Percentiles rank a stretch among this genome's conserved stretches.
Evolutionary conservation across 2,329 filamentous ascomycete species (phyloP).

Genomic region (Penicillium palitans): DNA sequence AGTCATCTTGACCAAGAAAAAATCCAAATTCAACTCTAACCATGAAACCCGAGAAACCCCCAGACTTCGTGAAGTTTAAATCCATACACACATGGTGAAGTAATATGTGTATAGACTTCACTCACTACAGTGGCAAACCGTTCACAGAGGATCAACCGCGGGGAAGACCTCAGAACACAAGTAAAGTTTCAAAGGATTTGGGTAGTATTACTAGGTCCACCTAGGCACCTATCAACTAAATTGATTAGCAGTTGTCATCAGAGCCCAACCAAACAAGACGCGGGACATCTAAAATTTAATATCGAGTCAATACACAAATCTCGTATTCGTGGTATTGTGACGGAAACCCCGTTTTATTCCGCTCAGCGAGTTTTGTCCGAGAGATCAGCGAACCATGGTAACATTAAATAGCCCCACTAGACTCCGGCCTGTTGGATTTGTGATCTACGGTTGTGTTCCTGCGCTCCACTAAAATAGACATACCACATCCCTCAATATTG

Average conservation of each 20-base stretch:
- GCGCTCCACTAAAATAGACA: background rate
- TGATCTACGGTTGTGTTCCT: background rate
- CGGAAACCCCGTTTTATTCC: background rate
- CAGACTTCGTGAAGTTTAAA: background rate
- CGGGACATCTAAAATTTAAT: background rate
- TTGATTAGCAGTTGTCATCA: background rate
- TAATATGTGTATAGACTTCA: background rate
- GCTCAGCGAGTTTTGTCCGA: slow-evolving; percentile 27
- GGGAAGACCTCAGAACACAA: background rate
- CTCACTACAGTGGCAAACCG: slow-evolving; percentile 1
- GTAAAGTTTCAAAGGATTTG: background rate
- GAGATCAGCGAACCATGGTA: slow-evolving; percentile 24
- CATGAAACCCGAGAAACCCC: background rate
- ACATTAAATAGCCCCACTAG: slow-evolving; percentile 1
- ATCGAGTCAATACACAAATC: background rate
- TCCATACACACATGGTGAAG: background rate
- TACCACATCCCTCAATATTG: background rate
- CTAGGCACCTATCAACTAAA: background rate
- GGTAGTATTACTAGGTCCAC: background rate
- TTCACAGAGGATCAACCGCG: background rate
- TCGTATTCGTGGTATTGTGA: background rate
- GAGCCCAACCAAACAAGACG: background rate
- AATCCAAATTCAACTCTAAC: background rate
- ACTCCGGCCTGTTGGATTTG: background rate
- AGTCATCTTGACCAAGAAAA: background rate